These are phyloP conservation scores for Trifolium pratense DNA, from an alignment of 306 rosid species.

Conservation along the genomic window DNA sequence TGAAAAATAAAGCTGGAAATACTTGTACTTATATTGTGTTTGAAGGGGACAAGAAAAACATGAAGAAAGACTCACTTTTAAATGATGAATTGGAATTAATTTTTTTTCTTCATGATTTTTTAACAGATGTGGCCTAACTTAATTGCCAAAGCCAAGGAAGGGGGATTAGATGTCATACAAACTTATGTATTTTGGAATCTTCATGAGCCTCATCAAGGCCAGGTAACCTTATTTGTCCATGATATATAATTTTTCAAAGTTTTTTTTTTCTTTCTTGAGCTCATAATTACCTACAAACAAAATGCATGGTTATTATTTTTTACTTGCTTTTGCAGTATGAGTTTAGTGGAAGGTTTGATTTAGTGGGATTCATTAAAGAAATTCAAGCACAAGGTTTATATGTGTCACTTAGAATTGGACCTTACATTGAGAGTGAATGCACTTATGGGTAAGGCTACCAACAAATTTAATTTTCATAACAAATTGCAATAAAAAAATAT, in stretches of 20 bases:
- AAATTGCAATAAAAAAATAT: background rate
- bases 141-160: conserved; percentile 77
- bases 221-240: conserved; percentile 45
- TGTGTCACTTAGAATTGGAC: conserved; percentile 85
- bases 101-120: background rate
- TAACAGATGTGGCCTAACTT: conserved; percentile 83
- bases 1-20: background rate
- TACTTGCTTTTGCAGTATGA: conserved; percentile 56
- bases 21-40: background rate
- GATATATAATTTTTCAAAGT: background rate
- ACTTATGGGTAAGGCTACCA: conserved; percentile 63
- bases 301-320: background rate
- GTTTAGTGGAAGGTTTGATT: conserved; percentile 67
- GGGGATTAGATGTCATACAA: conserved; percentile 82
- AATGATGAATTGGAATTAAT: background rate
- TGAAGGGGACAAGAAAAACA: background rate
- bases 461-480: background rate
- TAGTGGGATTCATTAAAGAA: conserved; percentile 74
- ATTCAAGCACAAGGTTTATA: conserved; percentile 79
- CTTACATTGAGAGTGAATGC: conserved; percentile 87
- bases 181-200: conserved; percentile 95
- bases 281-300: background rate
- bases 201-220: conserved; percentile 77
- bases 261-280: background rate
- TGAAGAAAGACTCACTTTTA: background rate